Evolutionary conservation across 352 stramenopile genomes (phyloP).

Genomic region (Globisporangium orthogonon): DNA sequence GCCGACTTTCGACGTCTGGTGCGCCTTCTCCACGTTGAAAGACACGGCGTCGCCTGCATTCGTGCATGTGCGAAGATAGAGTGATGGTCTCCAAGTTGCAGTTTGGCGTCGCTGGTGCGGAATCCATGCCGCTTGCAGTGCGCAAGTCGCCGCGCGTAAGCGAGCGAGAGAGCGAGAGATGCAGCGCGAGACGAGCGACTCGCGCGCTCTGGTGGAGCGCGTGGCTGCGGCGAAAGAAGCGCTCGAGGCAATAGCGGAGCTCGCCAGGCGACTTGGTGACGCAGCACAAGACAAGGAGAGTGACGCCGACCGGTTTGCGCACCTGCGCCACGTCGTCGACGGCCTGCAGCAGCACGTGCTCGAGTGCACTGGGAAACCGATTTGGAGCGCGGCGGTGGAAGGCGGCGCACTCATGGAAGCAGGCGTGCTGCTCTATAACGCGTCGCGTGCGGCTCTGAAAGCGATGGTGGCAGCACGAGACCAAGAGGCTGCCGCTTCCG

Average conservation of each 20-base stretch:
- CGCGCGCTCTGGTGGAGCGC: neutral
- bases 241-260: slow-evolving; percentile 8
- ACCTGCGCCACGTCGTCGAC: slow-evolving; percentile 9
- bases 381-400: slow-evolving; percentile 20
- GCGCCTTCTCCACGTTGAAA: no score
- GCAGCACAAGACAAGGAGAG: slow-evolving; percentile 2
- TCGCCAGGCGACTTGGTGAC: neutral
- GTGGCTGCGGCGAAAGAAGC: neutral
- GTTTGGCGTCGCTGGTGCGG: neutral
- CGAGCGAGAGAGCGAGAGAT: neutral
- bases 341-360: slow-evolving; percentile 25
- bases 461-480: slow-evolving; percentile 5
- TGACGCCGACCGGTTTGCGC: slow-evolving; percentile 3
- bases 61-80: neutral
- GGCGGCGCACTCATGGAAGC: slow-evolving; percentile 38
- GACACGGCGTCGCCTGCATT: no score
- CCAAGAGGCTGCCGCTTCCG: neutral
- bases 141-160: neutral
- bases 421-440: slow-evolving; percentile 69
- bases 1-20: no score
- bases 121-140: neutral
- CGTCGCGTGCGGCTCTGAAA: slow-evolving; percentile 34
- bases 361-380: slow-evolving; percentile 15
- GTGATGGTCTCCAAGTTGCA: slow-evolving; percentile 13
- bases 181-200: slow-evolving; percentile 2